Base-by-base conservation (phyloP, 108 stramenopile genomes). In the Parietichytrium sp. region DNA sequence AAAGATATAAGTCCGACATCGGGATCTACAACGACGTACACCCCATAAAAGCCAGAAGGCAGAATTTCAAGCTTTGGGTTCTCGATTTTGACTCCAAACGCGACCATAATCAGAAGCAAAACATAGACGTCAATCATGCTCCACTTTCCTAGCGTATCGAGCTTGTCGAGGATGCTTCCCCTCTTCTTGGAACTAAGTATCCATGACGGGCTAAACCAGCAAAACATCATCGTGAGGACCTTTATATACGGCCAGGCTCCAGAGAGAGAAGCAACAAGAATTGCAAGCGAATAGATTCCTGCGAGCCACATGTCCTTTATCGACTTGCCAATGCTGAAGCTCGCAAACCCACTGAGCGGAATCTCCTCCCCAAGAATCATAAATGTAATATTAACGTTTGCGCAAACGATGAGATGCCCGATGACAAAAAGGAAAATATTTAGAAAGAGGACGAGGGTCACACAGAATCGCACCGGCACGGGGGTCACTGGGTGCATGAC, bases 51-150 rank as follows among this genome's bases (percentile, higher is more conserved):
- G 0, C 61, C 61, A 10, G 36, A 33, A 6, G 61, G 61, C 42
- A 72, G 45, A 1, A 72, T 72, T 13, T 72, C 20, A 12, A 72
- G 61, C 38, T 25, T 16, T 6, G 61, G 61, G 1, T 72, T 72
- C 42, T 72, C 61, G 15, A 72, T 27, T 1, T 27, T 33, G 61
- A 72, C 20, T n/a, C 61, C 61, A 72, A 72, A 72, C 0, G 61
- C 61, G 0, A 72, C 61, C 61, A 72, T 72, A 20, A 72, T 72
- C 20, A 72, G 61, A 33, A 72, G 20, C 10, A 72, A 20, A 25
- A 72, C 61, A 25, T 72, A 72, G 29, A 72, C 61, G 42, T 72
- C 61, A 25, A 72, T 72, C 61, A 72, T 72, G 6, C 38, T 45
- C 61, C 61, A 72, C 20, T 72, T 72, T 16, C 61, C 61, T 23